Base-by-base conservation (phyloP, 2,329 filamentous ascomycete genomes). In the Hypoxylon sp. region DNA sequence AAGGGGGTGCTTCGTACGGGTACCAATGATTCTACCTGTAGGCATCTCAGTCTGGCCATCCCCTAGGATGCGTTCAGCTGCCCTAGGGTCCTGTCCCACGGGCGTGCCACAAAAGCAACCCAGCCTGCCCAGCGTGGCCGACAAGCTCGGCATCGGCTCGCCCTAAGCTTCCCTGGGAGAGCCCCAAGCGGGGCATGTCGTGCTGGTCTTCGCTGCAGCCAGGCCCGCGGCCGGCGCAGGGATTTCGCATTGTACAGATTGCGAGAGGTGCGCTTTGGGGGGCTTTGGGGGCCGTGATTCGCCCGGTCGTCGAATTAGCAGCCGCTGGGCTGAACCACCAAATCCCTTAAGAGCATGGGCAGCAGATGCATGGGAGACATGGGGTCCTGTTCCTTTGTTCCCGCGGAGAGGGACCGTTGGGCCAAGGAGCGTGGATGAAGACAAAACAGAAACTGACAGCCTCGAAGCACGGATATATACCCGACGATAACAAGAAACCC, bases 181-280 rank as follows among this genome's bases (percentile, higher is more conserved):
- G 50, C 33, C 56, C 29, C 52, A 54, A 56, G 51, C 55, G 59
- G 62, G 55, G 65, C 45, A 59, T 63, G 56, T 58, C 49, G 41
- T 48, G 29, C 53, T 59, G 52, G n/a, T n/a, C n/a, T n/a, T n/a
- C n/a, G n/a, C n/a, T n/a, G n/a, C n/a, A n/a, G n/a, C n/a, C n/a
- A n/a, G n/a, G n/a, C n/a, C 67, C 68, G 57, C 53, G 59, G 38
- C n/a, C n/a, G n/a, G n/a, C n/a, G 31, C 68, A 66, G 61, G 69
- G 67, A 49, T 70, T n/a, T n/a, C n/a, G n/a, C n/a, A n/a, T n/a
- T n/a, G n/a, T n/a, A n/a, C n/a, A n/a, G n/a, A n/a, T n/a, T n/a
- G 31, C 24, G 41, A 45, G 31, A 20, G 40, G 51, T 56, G 45
- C 31, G 21, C 9, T 50, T 50, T 58, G 55, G 58, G 61, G 29